Evolutionary conservation across 2,329 filamentous ascomycete species (phyloP), one percentile per base, ranked within the genome.

Genomic region (Sclerotinia borealis): DNA sequence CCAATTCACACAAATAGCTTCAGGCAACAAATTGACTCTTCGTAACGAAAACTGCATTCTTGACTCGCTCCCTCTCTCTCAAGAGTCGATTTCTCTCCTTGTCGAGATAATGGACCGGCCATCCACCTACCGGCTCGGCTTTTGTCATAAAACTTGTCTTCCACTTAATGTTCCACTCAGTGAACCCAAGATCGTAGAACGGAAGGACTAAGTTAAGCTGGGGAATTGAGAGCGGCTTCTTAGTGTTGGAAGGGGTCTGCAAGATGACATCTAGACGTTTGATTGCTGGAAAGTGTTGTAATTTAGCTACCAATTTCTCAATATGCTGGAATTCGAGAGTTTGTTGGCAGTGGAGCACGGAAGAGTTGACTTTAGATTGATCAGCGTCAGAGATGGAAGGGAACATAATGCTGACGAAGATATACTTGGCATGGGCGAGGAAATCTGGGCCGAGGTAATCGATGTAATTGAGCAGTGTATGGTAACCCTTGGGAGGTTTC

Each of bases 151-250:
- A 68, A 5, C 52, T 52, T 2, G 63, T 63, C 22, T 65, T 64
- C 61, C 65, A 72, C 36, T 61, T 67, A 9, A 71, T 48, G 1
- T 61, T 48, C 71, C 70, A 72, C 3, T 65, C 49, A 17, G 52
- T 64, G 55, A 70, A 72, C 6, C 48, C 49, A 1, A 71, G 59
- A 15, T 71, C 70, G 47, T 70, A 72, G 61, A 72, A 72, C 0
- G 71, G 70, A 5, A 72, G 55, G n/a, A 68, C 56, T 11, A 68
- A 58, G 41, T 65, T 64, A 2, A 71, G 59, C 50, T 71, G 65
- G 1, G 61, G 25, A 17, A 68, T 49, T 1, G 63, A 62, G 10
- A 67, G 22, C 9, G 60, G 62, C 22, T 45, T 61, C 41, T 61
- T 54, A 29, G 51, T 43, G 19, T 64, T 64, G 3, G 56, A 37